phyloP scores from a whole-genome alignment of 495 filamentous ascomycete genomes.

The Talaromyces stipitatus region DNA sequence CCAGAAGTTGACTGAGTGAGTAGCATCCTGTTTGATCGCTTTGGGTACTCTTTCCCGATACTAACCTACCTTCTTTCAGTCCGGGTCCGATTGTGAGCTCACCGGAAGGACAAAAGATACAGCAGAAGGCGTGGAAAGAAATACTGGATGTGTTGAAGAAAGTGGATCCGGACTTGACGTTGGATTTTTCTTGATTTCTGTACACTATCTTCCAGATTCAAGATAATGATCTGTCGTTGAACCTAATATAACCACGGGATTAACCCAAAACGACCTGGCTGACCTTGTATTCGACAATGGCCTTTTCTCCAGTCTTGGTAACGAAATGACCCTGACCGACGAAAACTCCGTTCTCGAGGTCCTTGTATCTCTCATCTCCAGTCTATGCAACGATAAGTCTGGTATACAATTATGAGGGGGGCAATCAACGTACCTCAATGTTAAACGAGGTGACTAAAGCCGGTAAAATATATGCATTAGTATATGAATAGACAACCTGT shows the following conservation, averaged over 20 bases:
- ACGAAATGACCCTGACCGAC: conserved; percentile 49
- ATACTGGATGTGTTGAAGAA: conserved; percentile 6
- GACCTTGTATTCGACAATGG: conserved; percentile 52
- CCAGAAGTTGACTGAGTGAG: conserved; percentile 12
- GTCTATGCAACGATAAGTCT: conserved; percentile 18
- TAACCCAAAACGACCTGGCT: conserved; percentile 37
- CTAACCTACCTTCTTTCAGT: background rate
- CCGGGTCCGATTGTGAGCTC: conserved; percentile 9
- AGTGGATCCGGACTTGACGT: background rate
- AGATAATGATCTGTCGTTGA: background rate
- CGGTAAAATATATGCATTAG: background rate
- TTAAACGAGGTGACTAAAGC: conserved; percentile 40
- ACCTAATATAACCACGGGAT: background rate
- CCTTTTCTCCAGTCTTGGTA: conserved; percentile 42
- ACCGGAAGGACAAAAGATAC: background rate
- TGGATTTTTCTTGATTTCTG: background rate
- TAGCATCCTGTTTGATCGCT: background rate
- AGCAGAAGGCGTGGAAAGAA: conserved; percentile 11
- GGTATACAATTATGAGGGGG: background rate
- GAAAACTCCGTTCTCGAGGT: conserved; percentile 44
- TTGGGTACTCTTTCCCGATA: background rate
- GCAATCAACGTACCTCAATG: conserved; percentile 34
- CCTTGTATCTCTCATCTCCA: conserved; percentile 40
- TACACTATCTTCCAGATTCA: background rate
- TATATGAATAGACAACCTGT: background rate